phyloP scores from a whole-genome alignment of 306 rosid genomes.

The Prunus salicina region DNA sequence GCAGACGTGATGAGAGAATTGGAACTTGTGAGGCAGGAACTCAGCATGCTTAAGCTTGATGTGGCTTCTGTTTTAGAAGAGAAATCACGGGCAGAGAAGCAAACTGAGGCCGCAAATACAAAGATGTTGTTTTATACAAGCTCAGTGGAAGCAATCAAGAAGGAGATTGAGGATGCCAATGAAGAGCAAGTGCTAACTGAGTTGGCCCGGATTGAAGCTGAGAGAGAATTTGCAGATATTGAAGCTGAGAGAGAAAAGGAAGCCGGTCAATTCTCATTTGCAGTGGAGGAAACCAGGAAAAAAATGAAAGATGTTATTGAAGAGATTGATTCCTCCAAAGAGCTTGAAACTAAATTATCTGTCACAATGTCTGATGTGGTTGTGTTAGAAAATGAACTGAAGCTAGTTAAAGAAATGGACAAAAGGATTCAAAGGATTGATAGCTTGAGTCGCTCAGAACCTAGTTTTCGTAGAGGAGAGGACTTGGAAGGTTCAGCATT shows the following conservation, averaged over 20 bases:
- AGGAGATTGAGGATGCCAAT: constrained; percentile 65
- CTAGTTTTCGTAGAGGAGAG: constrained; percentile 29
- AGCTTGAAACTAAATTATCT: constrained; percentile 59
- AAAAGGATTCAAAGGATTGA: constrained; percentile 36
- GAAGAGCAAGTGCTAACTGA: constrained; percentile 87
- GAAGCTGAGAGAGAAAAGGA: constrained; percentile 52
- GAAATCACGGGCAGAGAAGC: constrained; percentile 52
- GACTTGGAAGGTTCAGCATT: constrained; percentile 34
- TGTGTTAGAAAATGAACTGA: constrained; percentile 56
- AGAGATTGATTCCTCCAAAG: constrained; percentile 56
- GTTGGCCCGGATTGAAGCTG: constrained; percentile 83
- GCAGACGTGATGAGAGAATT: constrained; percentile 58
- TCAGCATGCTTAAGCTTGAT: constrained; percentile 72
- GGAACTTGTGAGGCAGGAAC: constrained; percentile 59
- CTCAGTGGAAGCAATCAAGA: constrained; percentile 45
- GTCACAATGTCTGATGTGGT: constrained; percentile 61
- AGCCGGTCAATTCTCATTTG: constrained; percentile 35
- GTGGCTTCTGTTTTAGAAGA: constrained; percentile 60
- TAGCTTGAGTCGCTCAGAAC: constrained; percentile 24
- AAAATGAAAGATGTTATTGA: constrained; percentile 39
- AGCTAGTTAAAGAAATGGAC: constrained; percentile 44
- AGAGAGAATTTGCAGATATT: constrained; percentile 58
- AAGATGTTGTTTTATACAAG: constrained; percentile 33
- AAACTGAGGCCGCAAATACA: constrained; percentile 36
- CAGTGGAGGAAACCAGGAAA: constrained; percentile 42